Evolutionary conservation across 2,329 filamentous ascomycete genomes (phyloP).

Genomic region (Cercospora janseana): DNA sequence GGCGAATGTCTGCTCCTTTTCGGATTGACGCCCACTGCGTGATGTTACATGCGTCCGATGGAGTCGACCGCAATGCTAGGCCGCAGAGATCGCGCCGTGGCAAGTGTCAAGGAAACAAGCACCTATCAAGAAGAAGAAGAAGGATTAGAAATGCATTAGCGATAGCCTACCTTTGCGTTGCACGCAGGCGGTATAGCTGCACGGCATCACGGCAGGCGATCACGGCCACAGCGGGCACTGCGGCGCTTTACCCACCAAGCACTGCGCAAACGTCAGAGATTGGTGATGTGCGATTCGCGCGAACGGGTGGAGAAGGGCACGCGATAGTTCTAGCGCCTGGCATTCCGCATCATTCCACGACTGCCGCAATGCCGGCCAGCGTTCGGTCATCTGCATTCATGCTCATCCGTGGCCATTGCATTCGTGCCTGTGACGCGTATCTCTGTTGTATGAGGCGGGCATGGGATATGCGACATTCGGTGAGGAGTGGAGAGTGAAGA

Average conservation of each 20-base stretch:
- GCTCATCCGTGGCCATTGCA: too few species aligned
- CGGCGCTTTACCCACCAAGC: background rate
- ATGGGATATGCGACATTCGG: too few species aligned
- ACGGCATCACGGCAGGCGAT: constrained; percentile 1
- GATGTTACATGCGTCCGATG: background rate
- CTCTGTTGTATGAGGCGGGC: too few species aligned
- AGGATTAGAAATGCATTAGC: constrained; percentile 7
- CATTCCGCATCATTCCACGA: background rate
- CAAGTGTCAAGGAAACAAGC: too few species aligned
- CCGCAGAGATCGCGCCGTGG: too few species aligned
- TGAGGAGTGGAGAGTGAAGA: background rate
- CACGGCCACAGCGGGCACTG: background rate
- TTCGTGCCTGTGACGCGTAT: too few species aligned
- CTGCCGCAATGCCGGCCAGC: background rate
- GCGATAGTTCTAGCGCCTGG: background rate
- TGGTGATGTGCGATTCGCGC: constrained; percentile 1
- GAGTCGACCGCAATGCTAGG: too few species aligned
- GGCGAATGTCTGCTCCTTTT: background rate
- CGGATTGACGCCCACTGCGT: background rate
- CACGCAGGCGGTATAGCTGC: too few species aligned
- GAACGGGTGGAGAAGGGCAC: background rate
- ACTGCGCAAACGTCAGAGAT: constrained; percentile 4
- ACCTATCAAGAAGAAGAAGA: too few species aligned
- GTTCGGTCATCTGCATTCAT: too few species aligned
- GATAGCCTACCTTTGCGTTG: too few species aligned